Percentiles rank a stretch among this genome's conserved stretches.
These are phyloP conservation scores for Mycena chlorophos DNA, from an alignment of 768 basidiomycete species.

Conservation along the genomic window DNA sequence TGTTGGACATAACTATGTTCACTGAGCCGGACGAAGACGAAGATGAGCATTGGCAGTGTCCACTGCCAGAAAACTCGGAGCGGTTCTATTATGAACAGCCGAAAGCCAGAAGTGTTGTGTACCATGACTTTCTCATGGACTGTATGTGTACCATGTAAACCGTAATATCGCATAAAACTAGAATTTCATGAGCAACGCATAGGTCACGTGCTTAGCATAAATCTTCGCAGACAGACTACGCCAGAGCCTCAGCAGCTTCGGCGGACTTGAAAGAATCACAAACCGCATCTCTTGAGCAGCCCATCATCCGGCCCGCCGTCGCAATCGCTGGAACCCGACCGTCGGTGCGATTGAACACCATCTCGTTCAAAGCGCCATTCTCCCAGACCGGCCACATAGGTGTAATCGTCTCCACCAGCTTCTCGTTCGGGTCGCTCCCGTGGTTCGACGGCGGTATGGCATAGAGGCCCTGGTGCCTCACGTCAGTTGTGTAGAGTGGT, in stretches of 20 bases:
- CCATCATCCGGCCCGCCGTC: slow-evolving; percentile 10
- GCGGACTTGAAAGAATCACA: slow-evolving; percentile 11
- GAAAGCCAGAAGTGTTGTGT: not conserved
- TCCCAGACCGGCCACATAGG: slow-evolving; percentile 14
- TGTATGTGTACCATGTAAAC: too few species aligned
- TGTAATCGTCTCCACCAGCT: slow-evolving; percentile 15
- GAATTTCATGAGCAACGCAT: too few species aligned
- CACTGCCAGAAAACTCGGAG: not conserved
- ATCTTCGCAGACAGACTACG: too few species aligned
- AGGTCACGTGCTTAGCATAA: too few species aligned
- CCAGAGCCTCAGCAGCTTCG: too few species aligned
- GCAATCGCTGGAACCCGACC: not conserved
- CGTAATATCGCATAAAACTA: too few species aligned
- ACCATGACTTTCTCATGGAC: not conserved
- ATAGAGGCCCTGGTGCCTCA: slow-evolving; percentile 18
- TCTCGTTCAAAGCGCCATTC: slow-evolving; percentile 16
- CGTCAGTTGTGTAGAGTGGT: not conserved
- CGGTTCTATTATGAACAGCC: not conserved
- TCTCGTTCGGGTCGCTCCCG: slow-evolving; percentile 25
- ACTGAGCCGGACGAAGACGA: not conserved
- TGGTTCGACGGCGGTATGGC: slow-evolving; percentile 25
- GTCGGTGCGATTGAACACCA: slow-evolving; percentile 28
- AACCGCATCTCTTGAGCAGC: slow-evolving; percentile 25
- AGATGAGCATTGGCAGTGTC: not conserved
- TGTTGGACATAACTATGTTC: not conserved